A percentile compares a stretch with the other conserved stretches of the same genome.
phyloP scores from a whole-genome alignment of 129 eudicot species.

The Flaveria brownii region DNA sequence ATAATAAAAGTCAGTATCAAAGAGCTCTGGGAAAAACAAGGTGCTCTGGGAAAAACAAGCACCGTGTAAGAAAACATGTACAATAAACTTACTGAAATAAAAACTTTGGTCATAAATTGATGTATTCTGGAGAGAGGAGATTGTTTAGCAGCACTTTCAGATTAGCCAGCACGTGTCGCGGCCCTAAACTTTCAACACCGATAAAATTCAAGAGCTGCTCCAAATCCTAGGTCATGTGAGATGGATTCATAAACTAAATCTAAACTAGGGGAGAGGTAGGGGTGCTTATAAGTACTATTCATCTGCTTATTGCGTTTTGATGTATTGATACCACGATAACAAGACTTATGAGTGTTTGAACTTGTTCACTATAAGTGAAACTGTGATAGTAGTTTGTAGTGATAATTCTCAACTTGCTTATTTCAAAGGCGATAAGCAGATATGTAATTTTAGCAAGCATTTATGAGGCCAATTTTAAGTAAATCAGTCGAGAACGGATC shows the following conservation, averaged over 20 bases:
- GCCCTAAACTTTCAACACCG: slow-evolving; percentile 89
- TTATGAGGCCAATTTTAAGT: background rate
- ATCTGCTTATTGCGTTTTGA: background rate
- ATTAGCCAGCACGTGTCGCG: slow-evolving; percentile 88
- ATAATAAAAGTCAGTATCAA: slow-evolving; percentile 22
- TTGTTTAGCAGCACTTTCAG: slow-evolving; percentile 74
- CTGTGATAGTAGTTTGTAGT: background rate
- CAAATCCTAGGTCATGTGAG: slow-evolving; percentile 57
- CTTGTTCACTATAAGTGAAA: background rate
- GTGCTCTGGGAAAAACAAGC: slow-evolving; percentile 59
- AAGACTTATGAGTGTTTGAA: background rate
- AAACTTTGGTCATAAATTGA: slow-evolving; percentile 46
- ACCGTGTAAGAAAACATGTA: slow-evolving; percentile 51
- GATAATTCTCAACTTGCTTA: background rate
- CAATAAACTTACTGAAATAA: slow-evolving; percentile 49
- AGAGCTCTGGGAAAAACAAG: slow-evolving; percentile 43
- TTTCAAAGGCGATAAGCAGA: too few species aligned
- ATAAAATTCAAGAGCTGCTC: slow-evolving; percentile 92
- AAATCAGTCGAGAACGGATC: background rate
- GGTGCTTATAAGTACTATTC: background rate
- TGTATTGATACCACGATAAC: too few species aligned
- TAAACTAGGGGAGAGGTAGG: background rate
- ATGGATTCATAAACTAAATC: background rate
- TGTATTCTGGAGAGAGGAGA: slow-evolving; percentile 71
- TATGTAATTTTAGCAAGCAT: background rate